Conservation (phyloP, 2,329 filamentous ascomycete species). For the Alternaria solani region DNA sequence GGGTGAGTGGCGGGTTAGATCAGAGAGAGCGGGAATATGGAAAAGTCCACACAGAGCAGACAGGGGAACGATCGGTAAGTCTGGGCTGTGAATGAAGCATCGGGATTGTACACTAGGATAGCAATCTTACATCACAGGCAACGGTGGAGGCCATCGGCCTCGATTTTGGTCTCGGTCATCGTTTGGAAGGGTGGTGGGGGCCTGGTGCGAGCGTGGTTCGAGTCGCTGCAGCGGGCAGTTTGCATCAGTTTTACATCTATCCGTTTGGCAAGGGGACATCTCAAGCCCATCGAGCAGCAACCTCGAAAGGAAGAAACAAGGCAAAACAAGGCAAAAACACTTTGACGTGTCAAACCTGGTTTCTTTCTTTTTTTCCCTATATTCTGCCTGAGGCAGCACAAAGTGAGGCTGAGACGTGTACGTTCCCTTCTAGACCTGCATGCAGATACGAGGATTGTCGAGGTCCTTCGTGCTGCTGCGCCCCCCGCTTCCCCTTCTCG, state of each 20-base stretch:
- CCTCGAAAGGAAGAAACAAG: background rate
- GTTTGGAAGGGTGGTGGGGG: background rate
- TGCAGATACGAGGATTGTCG: slow-evolving; percentile 3
- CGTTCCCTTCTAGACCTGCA: background rate
- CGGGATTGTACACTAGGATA: background rate
- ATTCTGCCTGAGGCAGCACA: background rate
- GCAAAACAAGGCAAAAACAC: background rate
- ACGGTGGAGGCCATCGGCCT: background rate
- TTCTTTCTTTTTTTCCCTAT: background rate
- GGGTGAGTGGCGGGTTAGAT: background rate
- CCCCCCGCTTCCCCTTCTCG: background rate
- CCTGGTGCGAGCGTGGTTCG: background rate
- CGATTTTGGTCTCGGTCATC: background rate
- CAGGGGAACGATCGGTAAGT: background rate
- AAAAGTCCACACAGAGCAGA: background rate
- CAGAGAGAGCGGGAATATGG: background rate
- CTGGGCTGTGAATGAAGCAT: background rate
- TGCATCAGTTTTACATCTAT: background rate
- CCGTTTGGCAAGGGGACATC: background rate
- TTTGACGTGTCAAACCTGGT: background rate
- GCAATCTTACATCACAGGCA: background rate
- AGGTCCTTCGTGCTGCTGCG: slow-evolving; percentile 9
- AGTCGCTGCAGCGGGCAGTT: background rate
- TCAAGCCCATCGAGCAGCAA: background rate
- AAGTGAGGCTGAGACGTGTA: slow-evolving; percentile 9